phyloP scores from a whole-genome alignment of 2,329 filamentous ascomycete species.

The Apiospora pterosperma region DNA sequence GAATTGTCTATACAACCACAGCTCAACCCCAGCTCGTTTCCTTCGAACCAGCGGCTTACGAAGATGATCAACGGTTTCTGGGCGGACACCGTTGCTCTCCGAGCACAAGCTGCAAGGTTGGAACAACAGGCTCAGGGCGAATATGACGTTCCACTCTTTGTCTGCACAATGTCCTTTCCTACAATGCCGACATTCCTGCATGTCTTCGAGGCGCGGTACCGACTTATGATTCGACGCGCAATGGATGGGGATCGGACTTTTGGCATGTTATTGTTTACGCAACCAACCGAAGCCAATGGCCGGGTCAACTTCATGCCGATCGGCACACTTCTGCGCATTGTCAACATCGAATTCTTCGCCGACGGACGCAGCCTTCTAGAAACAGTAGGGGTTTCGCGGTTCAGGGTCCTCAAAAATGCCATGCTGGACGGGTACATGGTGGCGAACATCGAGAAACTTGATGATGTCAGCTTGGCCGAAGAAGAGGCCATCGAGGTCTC shows the following conservation, averaged over 20 bases:
- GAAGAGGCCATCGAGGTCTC: slow-evolving; percentile 73
- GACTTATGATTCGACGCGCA: slow-evolving; percentile 80
- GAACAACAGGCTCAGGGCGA: slow-evolving; percentile 58
- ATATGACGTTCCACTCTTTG: slow-evolving; percentile 68
- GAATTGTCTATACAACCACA: slow-evolving; percentile 49
- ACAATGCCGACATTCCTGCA: slow-evolving; percentile 82
- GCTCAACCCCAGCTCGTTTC: slow-evolving; percentile 36
- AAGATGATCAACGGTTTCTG: slow-evolving; percentile 67
- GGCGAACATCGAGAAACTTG: slow-evolving; percentile 70
- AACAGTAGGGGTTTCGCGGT: slow-evolving; percentile 72
- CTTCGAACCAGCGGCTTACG: slow-evolving; percentile 60
- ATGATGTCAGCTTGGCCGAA: slow-evolving; percentile 77
- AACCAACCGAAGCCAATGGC: slow-evolving; percentile 32
- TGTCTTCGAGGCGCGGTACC: slow-evolving; percentile 89
- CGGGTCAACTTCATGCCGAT: slow-evolving; percentile 59
- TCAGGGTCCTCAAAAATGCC: slow-evolving; percentile 64
- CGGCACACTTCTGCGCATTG: slow-evolving; percentile 75
- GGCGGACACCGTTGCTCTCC: slow-evolving; percentile 58
- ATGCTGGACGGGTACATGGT: slow-evolving; percentile 74
- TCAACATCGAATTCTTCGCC: slow-evolving; percentile 67
- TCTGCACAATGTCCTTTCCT: slow-evolving; percentile 80
- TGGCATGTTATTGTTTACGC: slow-evolving; percentile 77
- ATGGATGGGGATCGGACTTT: slow-evolving; percentile 73
- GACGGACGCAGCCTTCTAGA: slow-evolving; percentile 83
- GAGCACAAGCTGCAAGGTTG: slow-evolving; percentile 50